Evolutionary conservation across 1,284 basidiomycete species (phyloP).

Genomic region (Heterobasidion parviporum): DNA sequence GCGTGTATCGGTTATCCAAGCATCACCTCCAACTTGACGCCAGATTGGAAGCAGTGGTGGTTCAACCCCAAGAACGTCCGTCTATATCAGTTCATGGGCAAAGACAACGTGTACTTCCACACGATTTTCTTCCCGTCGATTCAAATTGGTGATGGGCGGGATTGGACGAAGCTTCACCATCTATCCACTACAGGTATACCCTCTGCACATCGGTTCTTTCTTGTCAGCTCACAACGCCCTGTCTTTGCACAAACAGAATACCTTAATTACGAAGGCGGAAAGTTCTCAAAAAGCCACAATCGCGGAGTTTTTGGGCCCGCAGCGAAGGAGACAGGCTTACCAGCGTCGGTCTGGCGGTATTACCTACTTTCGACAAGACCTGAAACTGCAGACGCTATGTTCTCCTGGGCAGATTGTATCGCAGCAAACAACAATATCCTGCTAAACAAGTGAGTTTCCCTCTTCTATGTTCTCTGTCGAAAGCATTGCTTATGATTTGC

Average conservation of each 20-base stretch:
- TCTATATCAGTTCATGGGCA: conserved; percentile 99
- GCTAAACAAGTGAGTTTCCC: conserved; percentile 74
- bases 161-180: conserved; percentile 94
- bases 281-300: conserved; percentile 97
- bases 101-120: conserved; percentile 98
- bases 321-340: conserved; percentile 89
- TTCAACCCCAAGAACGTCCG: conserved; percentile 87
- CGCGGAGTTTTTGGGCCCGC: conserved; percentile 97
- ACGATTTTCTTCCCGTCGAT: conserved; percentile 94
- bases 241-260: conserved; percentile 60
- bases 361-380: conserved; percentile 92
- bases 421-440: conserved; percentile 91
- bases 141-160: conserved; percentile 81
- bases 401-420: conserved; percentile 96
- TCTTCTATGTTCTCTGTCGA: background rate
- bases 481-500: background rate
- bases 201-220: background rate
- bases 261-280: conserved; percentile 97
- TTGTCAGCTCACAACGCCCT: background rate
- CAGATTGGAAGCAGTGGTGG: conserved; percentile 98
- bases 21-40: conserved; percentile 94
- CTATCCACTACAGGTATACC: conserved; percentile 83
- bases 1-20: conserved; percentile 97
- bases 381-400: conserved; percentile 92
- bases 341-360: conserved; percentile 95